Conservation (phyloP, 2,329 filamentous ascomycete genomes). For the Teratosphaeria gauchensis region DNA sequence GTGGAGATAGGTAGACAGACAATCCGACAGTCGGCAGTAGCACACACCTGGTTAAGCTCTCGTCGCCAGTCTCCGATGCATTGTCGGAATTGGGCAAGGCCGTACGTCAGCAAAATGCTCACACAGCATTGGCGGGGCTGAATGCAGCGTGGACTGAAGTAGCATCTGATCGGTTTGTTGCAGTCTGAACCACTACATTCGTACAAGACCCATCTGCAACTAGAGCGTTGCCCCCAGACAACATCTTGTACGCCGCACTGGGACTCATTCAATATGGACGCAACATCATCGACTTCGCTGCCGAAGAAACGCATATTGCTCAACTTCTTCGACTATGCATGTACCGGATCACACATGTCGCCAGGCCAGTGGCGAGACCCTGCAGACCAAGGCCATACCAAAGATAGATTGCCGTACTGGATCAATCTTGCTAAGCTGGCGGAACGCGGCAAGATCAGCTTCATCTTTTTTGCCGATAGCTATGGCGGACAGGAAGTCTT, state of each 20-base stretch:
- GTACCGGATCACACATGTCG: slow-evolving; percentile 44
- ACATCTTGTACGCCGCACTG: background rate
- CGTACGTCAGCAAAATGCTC: no score
- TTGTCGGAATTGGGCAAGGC: background rate
- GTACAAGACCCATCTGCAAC: background rate
- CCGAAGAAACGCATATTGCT: background rate
- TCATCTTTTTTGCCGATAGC: slow-evolving; percentile 56
- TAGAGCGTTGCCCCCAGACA: background rate
- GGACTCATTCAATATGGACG: background rate
- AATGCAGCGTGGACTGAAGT: no score
- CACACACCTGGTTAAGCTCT: background rate
- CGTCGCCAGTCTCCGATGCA: no score
- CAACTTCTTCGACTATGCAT: slow-evolving; percentile 2
- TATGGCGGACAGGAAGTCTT: slow-evolving; percentile 61
- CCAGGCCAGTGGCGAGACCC: slow-evolving; percentile 59
- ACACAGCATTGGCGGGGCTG: no score
- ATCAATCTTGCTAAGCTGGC: slow-evolving; percentile 53
- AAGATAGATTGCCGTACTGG: slow-evolving; percentile 54
- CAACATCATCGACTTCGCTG: slow-evolving; percentile 28
- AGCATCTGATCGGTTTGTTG: background rate
- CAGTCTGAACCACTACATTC: background rate
- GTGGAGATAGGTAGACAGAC: background rate
- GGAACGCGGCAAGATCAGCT: slow-evolving; percentile 54
- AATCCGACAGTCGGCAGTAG: background rate
- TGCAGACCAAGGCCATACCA: slow-evolving; percentile 45